Conservation (phyloP, 371 early-diverging fungal species). For the Rhizopus arrhizus region DNA sequence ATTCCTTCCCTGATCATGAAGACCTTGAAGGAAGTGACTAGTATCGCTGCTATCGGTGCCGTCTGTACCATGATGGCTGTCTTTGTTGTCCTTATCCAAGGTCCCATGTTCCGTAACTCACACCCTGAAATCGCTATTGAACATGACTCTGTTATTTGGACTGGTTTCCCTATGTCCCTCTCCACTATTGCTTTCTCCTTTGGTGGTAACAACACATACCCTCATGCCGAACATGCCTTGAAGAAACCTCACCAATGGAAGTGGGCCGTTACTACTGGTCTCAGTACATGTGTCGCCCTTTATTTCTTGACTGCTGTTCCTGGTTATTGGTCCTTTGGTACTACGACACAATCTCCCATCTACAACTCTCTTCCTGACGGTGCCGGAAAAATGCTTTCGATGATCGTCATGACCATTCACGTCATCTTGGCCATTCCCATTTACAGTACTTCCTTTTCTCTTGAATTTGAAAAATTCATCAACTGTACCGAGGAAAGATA, state of each 20-base stretch:
- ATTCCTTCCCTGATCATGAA: conserved; percentile 74
- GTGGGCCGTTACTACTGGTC: conserved; percentile 69
- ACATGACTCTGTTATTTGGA: conserved; percentile 44
- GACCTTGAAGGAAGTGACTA: conserved; percentile 78
- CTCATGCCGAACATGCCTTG: conserved; percentile 85
- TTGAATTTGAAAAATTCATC: conserved; percentile 67
- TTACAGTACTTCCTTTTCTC: conserved; percentile 79
- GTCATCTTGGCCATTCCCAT: conserved; percentile 88
- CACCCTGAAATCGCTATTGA: conserved; percentile 17
- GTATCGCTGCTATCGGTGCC: conserved; percentile 50
- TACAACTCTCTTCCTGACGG: conserved; percentile 73
- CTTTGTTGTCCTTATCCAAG: conserved; percentile 45
- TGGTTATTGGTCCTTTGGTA: conserved; percentile 86
- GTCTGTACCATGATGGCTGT: conserved; percentile 58
- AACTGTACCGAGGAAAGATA: conserved; percentile 37
- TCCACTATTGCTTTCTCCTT: conserved; percentile 67
- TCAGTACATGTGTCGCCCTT: conserved; percentile 70
- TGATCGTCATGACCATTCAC: conserved; percentile 83
- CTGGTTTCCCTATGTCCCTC: conserved; percentile 61
- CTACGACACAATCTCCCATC: conserved; percentile 72
- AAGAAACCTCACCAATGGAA: conserved; percentile 78
- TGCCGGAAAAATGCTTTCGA: conserved; percentile 61
- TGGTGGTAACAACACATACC: conserved; percentile 60
- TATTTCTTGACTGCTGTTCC: conserved; percentile 79
- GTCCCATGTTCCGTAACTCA: conserved; percentile 33